A percentile compares a stretch with the other conserved stretches of the same genome.
These are phyloP conservation scores for Arctium lappa DNA, from an alignment of 129 eudicot species.

Conservation along the genomic window DNA sequence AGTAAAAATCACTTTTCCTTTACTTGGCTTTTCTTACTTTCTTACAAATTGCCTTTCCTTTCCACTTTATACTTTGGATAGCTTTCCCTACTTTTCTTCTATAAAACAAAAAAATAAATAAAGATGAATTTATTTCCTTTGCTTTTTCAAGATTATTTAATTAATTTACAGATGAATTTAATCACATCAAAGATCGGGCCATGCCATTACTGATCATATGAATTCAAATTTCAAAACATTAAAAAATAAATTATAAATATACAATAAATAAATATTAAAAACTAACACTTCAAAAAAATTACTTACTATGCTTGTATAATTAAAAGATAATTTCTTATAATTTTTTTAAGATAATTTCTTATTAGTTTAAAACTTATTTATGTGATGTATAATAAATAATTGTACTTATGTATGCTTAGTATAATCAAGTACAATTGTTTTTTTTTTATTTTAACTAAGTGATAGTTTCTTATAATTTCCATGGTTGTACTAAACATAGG, in stretches of 20 bases:
- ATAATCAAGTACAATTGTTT: too few species aligned
- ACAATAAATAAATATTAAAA: background rate
- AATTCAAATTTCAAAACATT: background rate
- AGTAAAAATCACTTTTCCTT: conserved; percentile 32
- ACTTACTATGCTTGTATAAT: too few species aligned
- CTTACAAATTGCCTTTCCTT: conserved; percentile 37
- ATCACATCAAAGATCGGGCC: background rate
- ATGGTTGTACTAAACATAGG: background rate
- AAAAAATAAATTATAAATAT: background rate
- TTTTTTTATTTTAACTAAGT: too few species aligned
- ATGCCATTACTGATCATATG: background rate
- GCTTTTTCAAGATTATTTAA: conserved; percentile 7
- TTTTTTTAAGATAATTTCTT: too few species aligned
- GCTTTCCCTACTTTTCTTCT: conserved; percentile 36
- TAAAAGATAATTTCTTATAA: background rate
- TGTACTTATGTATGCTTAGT: too few species aligned
- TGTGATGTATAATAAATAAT: too few species aligned
- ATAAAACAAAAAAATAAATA: conserved; percentile 20
- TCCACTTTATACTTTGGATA: conserved; percentile 38
- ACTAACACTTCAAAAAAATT: too few species aligned
- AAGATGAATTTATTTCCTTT: conserved; percentile 8
- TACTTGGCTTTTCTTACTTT: conserved; percentile 34
- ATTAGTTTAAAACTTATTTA: background rate
- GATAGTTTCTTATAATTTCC: background rate
- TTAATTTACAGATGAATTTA: background rate